These are phyloP conservation scores for Aegilops sharonensis DNA, from an alignment of 176 grass and related monocot genomes.

Conservation along the genomic window DNA sequence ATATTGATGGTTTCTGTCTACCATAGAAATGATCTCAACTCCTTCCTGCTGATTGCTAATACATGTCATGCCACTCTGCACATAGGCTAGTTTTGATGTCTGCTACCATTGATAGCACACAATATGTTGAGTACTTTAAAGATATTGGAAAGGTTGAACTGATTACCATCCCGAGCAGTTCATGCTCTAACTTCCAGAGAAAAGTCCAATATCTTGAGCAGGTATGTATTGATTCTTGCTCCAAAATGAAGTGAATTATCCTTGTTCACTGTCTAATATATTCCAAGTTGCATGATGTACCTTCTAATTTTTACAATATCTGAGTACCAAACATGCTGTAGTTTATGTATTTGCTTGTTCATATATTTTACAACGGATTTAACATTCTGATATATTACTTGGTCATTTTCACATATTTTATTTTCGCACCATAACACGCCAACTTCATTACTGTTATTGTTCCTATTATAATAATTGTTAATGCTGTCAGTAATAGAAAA, in stretches of 20 bases:
- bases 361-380: neutral
- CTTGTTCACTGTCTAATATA: neutral
- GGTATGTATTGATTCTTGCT: constrained; percentile 38
- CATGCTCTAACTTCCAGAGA: constrained; percentile 60
- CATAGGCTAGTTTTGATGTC: constrained; percentile 91
- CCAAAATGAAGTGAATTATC: neutral
- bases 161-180: constrained; percentile 74
- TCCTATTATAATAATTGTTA: neutral
- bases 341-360: constrained; percentile 15
- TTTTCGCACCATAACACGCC: neutral
- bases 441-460: neutral
- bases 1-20: neutral
- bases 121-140: constrained; percentile 85
- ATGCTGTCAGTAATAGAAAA: neutral
- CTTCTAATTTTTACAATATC: neutral
- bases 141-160: constrained; percentile 84
- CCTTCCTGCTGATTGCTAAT: constrained; percentile 23
- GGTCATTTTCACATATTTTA: neutral
- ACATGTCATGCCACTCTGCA: constrained; percentile 17
- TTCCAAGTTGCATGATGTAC: constrained; percentile 7
- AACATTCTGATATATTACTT: constrained; percentile 3
- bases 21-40: constrained; percentile 8
- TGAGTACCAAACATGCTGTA: neutral
- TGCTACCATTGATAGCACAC: constrained; percentile 86
- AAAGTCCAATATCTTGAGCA: constrained; percentile 88